Evolutionary conservation across 225 moss, liverwort and hornwort species (phyloP).

Genomic region (Sphagnum tenellum): DNA sequence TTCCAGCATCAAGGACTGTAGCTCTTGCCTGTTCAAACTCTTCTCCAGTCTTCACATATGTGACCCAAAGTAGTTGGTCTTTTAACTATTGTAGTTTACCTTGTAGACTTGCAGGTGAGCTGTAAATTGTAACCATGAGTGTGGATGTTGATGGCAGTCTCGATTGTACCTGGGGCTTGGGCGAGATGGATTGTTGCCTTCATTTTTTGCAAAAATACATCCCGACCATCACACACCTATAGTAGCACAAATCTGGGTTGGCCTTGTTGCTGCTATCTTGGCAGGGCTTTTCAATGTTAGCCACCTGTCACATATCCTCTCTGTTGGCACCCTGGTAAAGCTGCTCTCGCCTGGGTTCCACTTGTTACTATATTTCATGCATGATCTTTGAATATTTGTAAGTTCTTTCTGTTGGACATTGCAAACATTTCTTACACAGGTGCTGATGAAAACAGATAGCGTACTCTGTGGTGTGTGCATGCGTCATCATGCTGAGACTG

Average conservation of each 20-base stretch:
- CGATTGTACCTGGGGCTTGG: constrained; percentile 89
- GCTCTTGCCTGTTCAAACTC: no score
- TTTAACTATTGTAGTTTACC: no score
- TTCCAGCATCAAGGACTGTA: no score
- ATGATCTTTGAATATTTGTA: no score
- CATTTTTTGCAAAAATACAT: constrained; percentile 65
- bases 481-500: constrained; percentile 76
- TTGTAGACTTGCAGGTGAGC: neutral
- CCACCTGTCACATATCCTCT: constrained; percentile 96
- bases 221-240: constrained; percentile 67
- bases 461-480: constrained; percentile 88
- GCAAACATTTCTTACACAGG: neutral
- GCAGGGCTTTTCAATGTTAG: constrained; percentile 77
- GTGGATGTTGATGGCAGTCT: constrained; percentile 42
- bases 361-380: no score
- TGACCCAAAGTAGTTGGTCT: no score
- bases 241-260: constrained; percentile 87
- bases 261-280: constrained; percentile 61
- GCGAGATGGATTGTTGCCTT: constrained; percentile 83
- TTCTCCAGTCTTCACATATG: no score
- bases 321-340: constrained; percentile 92
- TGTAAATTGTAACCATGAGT: neutral
- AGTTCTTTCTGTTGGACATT: no score
- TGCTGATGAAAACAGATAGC: constrained; percentile 54
- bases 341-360: neutral